Evolutionary conservation across 2,329 filamentous ascomycete genomes (phyloP).

Genomic region (Periconia macrospinosa): DNA sequence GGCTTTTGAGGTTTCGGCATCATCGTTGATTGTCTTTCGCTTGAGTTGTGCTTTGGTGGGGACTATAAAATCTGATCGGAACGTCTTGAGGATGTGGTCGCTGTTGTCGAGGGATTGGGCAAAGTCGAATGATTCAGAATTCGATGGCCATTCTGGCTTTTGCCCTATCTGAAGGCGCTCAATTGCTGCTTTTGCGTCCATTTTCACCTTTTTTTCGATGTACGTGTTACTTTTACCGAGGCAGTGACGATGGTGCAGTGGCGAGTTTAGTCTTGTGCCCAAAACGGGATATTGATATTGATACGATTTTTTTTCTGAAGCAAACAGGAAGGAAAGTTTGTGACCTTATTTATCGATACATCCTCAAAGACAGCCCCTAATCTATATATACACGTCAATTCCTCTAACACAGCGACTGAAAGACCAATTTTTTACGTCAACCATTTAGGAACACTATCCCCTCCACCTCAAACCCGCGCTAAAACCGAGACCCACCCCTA

Average conservation of each 20-base stretch:
- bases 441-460: neutral
- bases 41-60: slow-evolving; percentile 73
- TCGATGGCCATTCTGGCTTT: slow-evolving; percentile 30
- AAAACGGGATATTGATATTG: too few relatives aligned
- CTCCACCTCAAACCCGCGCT: too few relatives aligned
- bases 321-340: neutral
- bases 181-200: slow-evolving; percentile 28
- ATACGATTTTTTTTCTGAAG: neutral
- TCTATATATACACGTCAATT: neutral
- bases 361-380: neutral
- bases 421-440: neutral
- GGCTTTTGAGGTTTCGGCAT: slow-evolving; percentile 28
- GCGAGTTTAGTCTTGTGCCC: neutral
- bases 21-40: slow-evolving; percentile 55
- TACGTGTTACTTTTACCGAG: neutral
- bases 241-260: neutral
- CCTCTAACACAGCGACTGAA: neutral
- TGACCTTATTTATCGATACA: neutral
- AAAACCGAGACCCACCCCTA: too few relatives aligned
- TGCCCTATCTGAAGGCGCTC: slow-evolving; percentile 30
- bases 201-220: slow-evolving; percentile 1
- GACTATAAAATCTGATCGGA: slow-evolving; percentile 71
- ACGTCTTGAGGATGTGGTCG: slow-evolving; percentile 37
- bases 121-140: slow-evolving; percentile 26
- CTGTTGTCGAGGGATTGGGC: slow-evolving; percentile 30